Conservation (phyloP, 2,329 filamentous ascomycete species). For the Elsinoe ampelina region DNA sequence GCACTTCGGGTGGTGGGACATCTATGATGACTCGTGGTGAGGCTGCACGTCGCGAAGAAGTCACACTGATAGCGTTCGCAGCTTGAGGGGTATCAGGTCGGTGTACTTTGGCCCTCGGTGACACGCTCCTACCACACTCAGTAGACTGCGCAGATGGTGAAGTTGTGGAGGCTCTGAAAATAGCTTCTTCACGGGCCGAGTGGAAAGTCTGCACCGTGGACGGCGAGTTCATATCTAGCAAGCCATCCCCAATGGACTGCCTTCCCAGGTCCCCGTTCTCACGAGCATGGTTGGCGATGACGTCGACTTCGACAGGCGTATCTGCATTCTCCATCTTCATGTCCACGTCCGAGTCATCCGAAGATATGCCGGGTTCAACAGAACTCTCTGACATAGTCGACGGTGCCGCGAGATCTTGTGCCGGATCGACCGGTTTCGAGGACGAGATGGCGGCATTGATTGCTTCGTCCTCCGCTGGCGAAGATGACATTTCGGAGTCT, state of each 20-base stretch:
- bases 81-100: too few relatives aligned
- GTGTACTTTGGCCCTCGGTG: too few relatives aligned
- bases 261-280: too few relatives aligned
- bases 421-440: too few relatives aligned
- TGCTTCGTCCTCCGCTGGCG: not conserved
- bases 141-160: too few relatives aligned
- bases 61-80: not conserved
- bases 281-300: too few relatives aligned
- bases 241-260: too few relatives aligned
- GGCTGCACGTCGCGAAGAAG: not conserved
- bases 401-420: not conserved
- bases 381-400: not conserved
- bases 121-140: too few relatives aligned
- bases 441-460: not conserved
- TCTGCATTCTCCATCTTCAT: too few relatives aligned
- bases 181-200: not conserved
- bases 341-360: not conserved
- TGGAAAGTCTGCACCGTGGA: not conserved
- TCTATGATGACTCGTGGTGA: not conserved
- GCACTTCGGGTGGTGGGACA: not conserved
- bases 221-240: not conserved
- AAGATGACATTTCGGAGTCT: not conserved
- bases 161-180: too few relatives aligned
- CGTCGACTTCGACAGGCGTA: too few relatives aligned
- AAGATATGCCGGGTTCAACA: not conserved